Conservation (phyloP, 345 rosid species). For the Arabidopsis arenosa region DNA sequence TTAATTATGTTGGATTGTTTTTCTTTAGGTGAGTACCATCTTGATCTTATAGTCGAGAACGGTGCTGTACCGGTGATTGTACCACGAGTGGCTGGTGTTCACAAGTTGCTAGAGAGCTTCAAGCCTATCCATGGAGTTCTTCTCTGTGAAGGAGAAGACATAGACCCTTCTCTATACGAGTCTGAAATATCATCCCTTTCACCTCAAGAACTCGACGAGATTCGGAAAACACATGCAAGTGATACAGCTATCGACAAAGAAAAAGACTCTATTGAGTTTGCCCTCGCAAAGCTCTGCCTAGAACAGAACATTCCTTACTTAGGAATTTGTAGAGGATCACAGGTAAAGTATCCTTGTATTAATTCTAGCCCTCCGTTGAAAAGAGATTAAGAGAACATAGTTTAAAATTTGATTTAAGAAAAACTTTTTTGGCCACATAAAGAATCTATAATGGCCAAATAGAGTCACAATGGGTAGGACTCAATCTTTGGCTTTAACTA, state of each 20-base stretch:
- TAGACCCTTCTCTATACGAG: constrained; percentile 79
- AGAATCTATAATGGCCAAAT: too few relatives aligned
- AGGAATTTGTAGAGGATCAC: constrained; percentile 87
- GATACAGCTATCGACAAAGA: constrained; percentile 78
- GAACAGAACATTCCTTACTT: constrained; percentile 81
- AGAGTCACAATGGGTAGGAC: neutral
- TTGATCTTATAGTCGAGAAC: constrained; percentile 75
- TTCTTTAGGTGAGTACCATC: constrained; percentile 84
- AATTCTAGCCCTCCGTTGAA: neutral
- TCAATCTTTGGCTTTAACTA: neutral
- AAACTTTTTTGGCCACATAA: neutral
- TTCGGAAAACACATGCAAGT: constrained; percentile 65
- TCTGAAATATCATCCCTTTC: constrained; percentile 57
- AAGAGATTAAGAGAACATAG: too few relatives aligned
- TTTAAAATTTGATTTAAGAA: too few relatives aligned
- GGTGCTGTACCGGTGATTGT: constrained; percentile 91
- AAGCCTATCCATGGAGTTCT: constrained; percentile 96
- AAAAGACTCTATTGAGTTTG: constrained; percentile 78
- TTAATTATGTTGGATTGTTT: neutral
- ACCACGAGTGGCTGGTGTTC: constrained; percentile 79
- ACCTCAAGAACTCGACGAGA: constrained; percentile 69
- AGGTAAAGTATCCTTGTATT: constrained; percentile 14
- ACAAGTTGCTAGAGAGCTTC: constrained; percentile 74
- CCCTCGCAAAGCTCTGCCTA: constrained; percentile 78
- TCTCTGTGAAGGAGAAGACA: constrained; percentile 92